Base-by-base conservation (phyloP, 2,329 filamentous ascomycete species). In the Pseudogymnoascus sp. region DNA sequence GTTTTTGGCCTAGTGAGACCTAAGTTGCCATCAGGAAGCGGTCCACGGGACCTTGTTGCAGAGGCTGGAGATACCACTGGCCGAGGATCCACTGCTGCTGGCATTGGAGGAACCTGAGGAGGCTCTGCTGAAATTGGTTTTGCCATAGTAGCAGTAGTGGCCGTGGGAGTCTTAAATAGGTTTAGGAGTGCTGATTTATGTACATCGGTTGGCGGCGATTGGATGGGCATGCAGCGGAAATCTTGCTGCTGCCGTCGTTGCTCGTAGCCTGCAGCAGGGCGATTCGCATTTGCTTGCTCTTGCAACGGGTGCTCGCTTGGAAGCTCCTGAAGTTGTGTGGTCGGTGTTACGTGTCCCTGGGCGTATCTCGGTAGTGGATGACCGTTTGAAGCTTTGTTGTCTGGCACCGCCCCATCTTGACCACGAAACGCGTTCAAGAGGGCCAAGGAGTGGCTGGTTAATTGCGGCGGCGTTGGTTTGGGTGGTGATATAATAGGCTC, bases 351-450 rank as follows among this genome's bases (percentile, higher is more conserved):
- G 26, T 63, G 62, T 13, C 62, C 61, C 53, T 68, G 65, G 10
- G 61, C 59, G 38, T 56, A 67, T 26, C 61, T 65, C 63, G 64
- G 63, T 33, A 68, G 50, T 42, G 67, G 65, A 13, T 66, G 63
- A 26, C 68, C 63, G 37, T 60, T 66, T n/a, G 65, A 21, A 21
- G 44, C 38, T 59, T 62, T 59, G 59, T 38, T 19, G 26, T 63
- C 64, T 40, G 59, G 62, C 35, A 44, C 61, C 10, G 62, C 65
- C 53, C 64, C 63, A 65, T 72, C 71, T 13, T 65, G 68, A 38
- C 56, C 67, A 60, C 72, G 81, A 70, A 81, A 80, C 1, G 77
- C 77, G 66, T 77, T 78, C 21, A 81, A 72, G 15, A 81, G 73
- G 9, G 76, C 73, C 66, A 79, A 72, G 3, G 77, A 79, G 60